Conservation (phyloP, 257 asterid species). For the Cordia subcordata region DNA sequence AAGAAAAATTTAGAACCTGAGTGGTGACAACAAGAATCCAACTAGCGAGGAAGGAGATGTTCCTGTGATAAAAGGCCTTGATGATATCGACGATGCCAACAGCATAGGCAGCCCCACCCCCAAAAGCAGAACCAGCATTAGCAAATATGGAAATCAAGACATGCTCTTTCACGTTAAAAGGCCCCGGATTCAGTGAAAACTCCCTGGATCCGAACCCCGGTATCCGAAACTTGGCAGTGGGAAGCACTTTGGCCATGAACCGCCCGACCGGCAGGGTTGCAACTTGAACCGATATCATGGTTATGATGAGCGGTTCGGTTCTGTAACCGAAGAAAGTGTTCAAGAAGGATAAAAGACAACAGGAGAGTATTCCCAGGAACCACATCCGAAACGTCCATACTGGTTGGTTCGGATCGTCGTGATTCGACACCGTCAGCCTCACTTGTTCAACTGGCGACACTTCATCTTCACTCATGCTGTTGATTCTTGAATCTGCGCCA, state of each 20-base stretch:
- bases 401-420: constrained; percentile 52
- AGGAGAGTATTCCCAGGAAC: constrained; percentile 44
- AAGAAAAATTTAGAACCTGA: constrained; percentile 30
- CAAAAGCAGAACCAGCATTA: constrained; percentile 53
- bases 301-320: constrained; percentile 36
- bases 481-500: no score
- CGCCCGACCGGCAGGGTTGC: constrained; percentile 58
- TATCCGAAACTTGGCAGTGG: constrained; percentile 33
- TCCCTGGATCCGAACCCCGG: constrained; percentile 35
- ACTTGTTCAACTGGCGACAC: constrained; percentile 55
- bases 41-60: constrained; percentile 43
- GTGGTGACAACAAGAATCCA: constrained; percentile 58
- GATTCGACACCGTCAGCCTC: constrained; percentile 44
- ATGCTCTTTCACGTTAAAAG: constrained; percentile 70
- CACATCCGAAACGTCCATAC: constrained; percentile 80
- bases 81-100: constrained; percentile 49
- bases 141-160: constrained; percentile 68
- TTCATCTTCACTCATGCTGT: no score
- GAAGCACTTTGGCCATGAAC: constrained; percentile 52
- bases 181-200: constrained; percentile 64
- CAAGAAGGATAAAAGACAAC: constrained; percentile 39
- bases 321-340: constrained; percentile 61
- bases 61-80: constrained; percentile 50
- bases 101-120: constrained; percentile 55
- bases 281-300: constrained; percentile 50